phyloP scores from a whole-genome alignment of 495 filamentous ascomycete species.

The Talaromyces adpressus region DNA sequence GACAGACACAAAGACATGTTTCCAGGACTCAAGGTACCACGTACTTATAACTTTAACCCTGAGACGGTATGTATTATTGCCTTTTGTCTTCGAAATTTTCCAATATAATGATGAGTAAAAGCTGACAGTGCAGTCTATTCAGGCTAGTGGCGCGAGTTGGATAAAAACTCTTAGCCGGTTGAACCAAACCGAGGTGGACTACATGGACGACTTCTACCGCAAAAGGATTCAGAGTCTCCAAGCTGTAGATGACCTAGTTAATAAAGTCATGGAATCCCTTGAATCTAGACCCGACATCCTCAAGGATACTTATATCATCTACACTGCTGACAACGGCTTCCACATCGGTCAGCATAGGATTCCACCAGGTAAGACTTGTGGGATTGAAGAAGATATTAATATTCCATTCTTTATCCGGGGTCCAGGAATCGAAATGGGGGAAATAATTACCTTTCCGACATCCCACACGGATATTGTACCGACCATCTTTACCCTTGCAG shows the following conservation, averaged over 20 bases:
- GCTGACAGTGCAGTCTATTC: conserved; percentile 46
- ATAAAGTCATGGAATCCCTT: conserved; percentile 35
- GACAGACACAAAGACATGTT: conserved; percentile 10
- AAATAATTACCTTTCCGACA: conserved; percentile 37
- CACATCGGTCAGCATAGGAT: conserved; percentile 55
- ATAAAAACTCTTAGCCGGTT: conserved; percentile 35
- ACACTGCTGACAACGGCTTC: conserved; percentile 55
- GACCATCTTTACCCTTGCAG: conserved; percentile 38
- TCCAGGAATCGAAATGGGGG: conserved; percentile 30
- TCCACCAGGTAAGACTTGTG: conserved; percentile 52
- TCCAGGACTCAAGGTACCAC: background rate
- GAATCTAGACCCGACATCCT: conserved; percentile 29
- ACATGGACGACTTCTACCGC: conserved; percentile 50
- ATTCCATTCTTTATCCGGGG: conserved; percentile 46
- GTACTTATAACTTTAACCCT: conserved; percentile 11
- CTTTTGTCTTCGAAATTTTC: conserved; percentile 17
- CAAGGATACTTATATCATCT: conserved; percentile 52
- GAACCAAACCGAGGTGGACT: conserved; percentile 38
- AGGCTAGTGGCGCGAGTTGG: conserved; percentile 50
- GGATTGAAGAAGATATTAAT: conserved; percentile 57
- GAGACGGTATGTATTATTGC: conserved; percentile 20
- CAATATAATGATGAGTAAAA: conserved; percentile 28
- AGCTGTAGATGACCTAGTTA: conserved; percentile 52
- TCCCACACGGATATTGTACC: conserved; percentile 53
- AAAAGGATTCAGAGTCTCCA: conserved; percentile 45